Conservation (phyloP, 192 early-diverging fungal genomes). For the Thoreauomyces humboldtii region DNA sequence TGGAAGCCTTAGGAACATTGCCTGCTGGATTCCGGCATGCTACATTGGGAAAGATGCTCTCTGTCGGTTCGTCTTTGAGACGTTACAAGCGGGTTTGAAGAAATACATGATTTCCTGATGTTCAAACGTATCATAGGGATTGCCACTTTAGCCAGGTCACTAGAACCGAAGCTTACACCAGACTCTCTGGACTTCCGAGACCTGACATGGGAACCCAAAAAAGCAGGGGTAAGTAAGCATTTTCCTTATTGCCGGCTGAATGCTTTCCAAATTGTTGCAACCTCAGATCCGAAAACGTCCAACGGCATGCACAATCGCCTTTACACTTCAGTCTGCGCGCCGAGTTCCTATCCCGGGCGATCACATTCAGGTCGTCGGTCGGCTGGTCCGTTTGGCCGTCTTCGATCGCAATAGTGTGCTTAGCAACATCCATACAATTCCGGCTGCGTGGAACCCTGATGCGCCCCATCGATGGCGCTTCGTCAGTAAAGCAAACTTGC, state of each 20-base stretch:
- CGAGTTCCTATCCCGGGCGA: constrained; percentile 25
- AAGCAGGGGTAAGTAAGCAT: constrained; percentile 19
- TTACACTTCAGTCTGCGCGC: constrained; percentile 41
- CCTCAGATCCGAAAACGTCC: constrained; percentile 28
- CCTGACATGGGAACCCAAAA: constrained; percentile 29
- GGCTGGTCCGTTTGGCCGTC: constrained; percentile 48
- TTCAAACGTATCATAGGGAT: constrained; percentile 2
- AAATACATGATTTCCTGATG: background rate
- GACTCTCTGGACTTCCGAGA: constrained; percentile 33
- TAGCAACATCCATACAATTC: constrained; percentile 50
- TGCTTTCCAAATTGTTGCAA: background rate
- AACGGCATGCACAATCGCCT: constrained; percentile 41
- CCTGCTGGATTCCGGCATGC: constrained; percentile 24
- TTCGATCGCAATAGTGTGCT: constrained; percentile 41
- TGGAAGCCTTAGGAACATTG: constrained; percentile 16
- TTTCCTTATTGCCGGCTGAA: background rate
- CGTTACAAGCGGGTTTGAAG: background rate
- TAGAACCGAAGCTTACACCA: constrained; percentile 20
- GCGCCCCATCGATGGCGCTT: constrained; percentile 40
- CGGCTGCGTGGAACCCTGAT: constrained; percentile 32
- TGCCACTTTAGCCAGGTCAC: constrained; percentile 1
- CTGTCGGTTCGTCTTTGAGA: too few relatives aligned
- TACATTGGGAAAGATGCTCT: constrained; percentile 17
- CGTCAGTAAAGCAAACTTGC: constrained; percentile 33
- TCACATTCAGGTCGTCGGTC: constrained; percentile 33